A percentile compares a stretch with the other conserved stretches of the same genome.
These are phyloP conservation scores for Thamnidium elegans DNA, from an alignment of 192 early-diverging fungal genomes.

Conservation along the genomic window DNA sequence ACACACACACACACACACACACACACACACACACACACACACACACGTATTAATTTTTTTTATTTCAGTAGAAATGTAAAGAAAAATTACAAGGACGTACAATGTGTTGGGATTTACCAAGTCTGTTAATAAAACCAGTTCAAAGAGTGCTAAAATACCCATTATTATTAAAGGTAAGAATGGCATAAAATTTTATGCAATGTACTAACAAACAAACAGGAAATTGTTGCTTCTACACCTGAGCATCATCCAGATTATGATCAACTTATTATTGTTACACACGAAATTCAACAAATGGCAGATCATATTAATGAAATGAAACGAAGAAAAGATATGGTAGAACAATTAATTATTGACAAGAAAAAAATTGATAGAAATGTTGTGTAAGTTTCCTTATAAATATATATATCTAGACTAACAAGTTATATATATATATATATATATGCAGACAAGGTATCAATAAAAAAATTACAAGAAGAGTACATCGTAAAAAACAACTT, in stretches of 20 bases:
- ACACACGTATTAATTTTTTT: constrained; percentile 16
- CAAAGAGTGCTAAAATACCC: constrained; percentile 98
- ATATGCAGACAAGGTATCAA: constrained; percentile 71
- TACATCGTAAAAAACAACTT: constrained; percentile 63
- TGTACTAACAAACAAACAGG: constrained; percentile 15
- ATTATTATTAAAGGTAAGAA: constrained; percentile 68
- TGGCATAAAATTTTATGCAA: neutral
- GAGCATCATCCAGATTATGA: constrained; percentile 56
- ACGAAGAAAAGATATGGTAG: constrained; percentile 81
- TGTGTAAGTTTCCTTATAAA: constrained; percentile 33
- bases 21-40: constrained; percentile 29
- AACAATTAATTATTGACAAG: constrained; percentile 76
- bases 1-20: constrained; percentile 9
- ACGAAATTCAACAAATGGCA: constrained; percentile 62
- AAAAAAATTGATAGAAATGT: constrained; percentile 64
- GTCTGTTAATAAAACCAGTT: constrained; percentile 93
- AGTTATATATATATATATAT: too few relatives aligned
- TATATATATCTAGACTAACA: neutral
- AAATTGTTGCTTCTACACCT: constrained; percentile 42
- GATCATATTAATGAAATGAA: constrained; percentile 86
- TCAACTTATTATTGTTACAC: constrained; percentile 44
- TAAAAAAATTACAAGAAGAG: constrained; percentile 63
- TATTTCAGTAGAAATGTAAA: constrained; percentile 55
- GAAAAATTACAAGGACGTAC: constrained; percentile 66
- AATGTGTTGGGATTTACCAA: constrained; percentile 88